Base-by-base conservation (phyloP, 345 rosid genomes). In the Trapa bicornis region DNA sequence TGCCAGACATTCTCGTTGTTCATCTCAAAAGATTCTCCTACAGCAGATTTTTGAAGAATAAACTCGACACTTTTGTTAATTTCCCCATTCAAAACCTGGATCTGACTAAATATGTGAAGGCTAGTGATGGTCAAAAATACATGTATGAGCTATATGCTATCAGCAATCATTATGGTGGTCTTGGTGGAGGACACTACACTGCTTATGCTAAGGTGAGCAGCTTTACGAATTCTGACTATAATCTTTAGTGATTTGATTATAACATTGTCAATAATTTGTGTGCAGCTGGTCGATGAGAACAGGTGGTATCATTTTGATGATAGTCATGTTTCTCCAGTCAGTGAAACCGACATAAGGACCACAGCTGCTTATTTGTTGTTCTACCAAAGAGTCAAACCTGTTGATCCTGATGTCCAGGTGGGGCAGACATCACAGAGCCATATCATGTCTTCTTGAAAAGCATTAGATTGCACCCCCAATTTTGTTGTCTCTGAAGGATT, bases 261-360 rank as follows among this genome's bases (percentile, higher is more conserved):
- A 50, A 15, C 4, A 15, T 50, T 50, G 13, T 50, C 4, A 29
- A 50, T 64, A 38, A 32, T 1, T 39, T 63, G 70, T 68, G 2
- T 79, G 82, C 85, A 93, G 98, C 78, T 88, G 85, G 76, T 88
- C 70, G 96, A 90, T 65, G 97, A 90, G 73, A 81, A 86, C 75
- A 87, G 83, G 77, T 93, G 98, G 98, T 93, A 93, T 80, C 83
- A 80, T 67, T 93, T 90, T 12, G 97, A 93, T 3, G 98, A 93
- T 62, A 80, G 87, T 64, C 86, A 75, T 52, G 97, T 93, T 61
- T 77, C 94, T 77, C 80, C 82, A 0, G 80, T 80, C 54, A 64
- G 75, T 45, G 98, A 90, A 70, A 48, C 83, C 0, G 92, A 87
- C n/a, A 80, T 93, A 71, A 87, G 79, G 86, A 93, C 88, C 33